Conservation (phyloP, 2,329 filamentous ascomycete species). For the Emmonsiellopsis sp. region DNA sequence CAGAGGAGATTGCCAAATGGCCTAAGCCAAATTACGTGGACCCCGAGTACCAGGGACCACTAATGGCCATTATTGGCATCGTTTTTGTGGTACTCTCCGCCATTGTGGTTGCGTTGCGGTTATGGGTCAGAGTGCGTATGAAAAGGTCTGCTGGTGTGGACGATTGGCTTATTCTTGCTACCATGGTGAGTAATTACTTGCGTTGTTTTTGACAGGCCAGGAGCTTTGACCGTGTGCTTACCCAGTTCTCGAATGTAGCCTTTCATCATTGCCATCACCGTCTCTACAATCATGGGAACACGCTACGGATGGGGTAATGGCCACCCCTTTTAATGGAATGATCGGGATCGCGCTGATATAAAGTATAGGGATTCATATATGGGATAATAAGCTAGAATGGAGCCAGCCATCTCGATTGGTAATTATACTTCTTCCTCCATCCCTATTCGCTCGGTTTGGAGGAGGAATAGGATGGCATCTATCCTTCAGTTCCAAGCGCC, state of each 20-base stretch:
- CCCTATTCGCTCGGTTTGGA: neutral
- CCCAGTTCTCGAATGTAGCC: constrained; percentile 5
- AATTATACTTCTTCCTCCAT: neutral
- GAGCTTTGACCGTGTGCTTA: neutral
- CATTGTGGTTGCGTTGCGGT: constrained; percentile 14
- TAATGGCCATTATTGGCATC: constrained; percentile 17
- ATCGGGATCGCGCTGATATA: neutral
- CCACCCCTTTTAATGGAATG: neutral
- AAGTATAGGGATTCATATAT: constrained; percentile 11
- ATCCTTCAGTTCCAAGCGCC: too few species aligned
- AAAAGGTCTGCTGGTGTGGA: constrained; percentile 12
- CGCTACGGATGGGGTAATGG: constrained; percentile 13
- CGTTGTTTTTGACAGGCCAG: neutral
- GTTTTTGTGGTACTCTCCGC: constrained; percentile 16
- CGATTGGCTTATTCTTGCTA: constrained; percentile 14
- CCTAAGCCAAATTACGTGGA: constrained; percentile 24
- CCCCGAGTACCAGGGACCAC: constrained; percentile 18
- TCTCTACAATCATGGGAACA: constrained; percentile 10
- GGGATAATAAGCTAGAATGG: constrained; percentile 12
- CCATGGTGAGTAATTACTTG: constrained; percentile 8
- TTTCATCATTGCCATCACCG: constrained; percentile 7
- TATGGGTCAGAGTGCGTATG: constrained; percentile 13
- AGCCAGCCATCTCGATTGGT: constrained; percentile 7
- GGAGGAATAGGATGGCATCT: neutral
- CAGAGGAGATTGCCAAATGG: constrained; percentile 15